phyloP scores from a whole-genome alignment of 1,284 basidiomycete species.

The Cutaneotrichosporon cyanovorans region DNA sequence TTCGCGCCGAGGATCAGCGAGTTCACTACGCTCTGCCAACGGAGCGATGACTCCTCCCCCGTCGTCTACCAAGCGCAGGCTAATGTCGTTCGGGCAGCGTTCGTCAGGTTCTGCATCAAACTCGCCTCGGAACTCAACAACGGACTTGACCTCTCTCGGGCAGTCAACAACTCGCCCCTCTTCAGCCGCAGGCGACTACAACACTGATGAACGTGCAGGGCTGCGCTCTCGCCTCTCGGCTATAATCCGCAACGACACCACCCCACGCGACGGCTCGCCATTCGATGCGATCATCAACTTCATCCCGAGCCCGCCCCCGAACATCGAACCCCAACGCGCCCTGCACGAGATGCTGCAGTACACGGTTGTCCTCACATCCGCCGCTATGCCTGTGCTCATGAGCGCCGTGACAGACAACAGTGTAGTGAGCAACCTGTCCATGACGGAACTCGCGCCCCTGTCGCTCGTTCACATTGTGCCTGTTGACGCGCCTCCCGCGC shows the following conservation, averaged over 20 bases:
- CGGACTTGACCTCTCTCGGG: conserved; percentile 6
- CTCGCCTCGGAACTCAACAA: conserved; percentile 4
- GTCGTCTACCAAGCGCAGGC: neutral
- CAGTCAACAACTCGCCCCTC: neutral
- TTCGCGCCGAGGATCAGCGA: conserved; percentile 14
- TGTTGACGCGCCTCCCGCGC: conserved; percentile 18
- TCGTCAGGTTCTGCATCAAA: neutral
- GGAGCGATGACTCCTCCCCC: conserved; percentile 6
- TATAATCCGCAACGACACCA: conserved; percentile 3
- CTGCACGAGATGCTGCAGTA: conserved; percentile 36
- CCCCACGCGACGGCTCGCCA: conserved; percentile 7
- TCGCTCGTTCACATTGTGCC: conserved; percentile 34
- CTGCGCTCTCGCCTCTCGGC: conserved; percentile 6
- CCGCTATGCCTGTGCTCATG: conserved; percentile 24
- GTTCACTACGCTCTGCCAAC: conserved; percentile 4
- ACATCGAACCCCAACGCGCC: conserved; percentile 15
- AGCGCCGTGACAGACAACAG: conserved; percentile 8
- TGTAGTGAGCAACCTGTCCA: neutral
- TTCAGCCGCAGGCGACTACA: neutral
- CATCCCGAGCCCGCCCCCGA: conserved; percentile 17
- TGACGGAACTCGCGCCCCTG: conserved; percentile 15
- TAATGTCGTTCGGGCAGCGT: conserved; percentile 1
- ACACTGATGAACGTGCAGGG: neutral
- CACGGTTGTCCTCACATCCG: conserved; percentile 31
- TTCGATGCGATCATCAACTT: conserved; percentile 40